Conservation (phyloP, 805 yeast genomes). For the Monosporozyma aquatica region DNA sequence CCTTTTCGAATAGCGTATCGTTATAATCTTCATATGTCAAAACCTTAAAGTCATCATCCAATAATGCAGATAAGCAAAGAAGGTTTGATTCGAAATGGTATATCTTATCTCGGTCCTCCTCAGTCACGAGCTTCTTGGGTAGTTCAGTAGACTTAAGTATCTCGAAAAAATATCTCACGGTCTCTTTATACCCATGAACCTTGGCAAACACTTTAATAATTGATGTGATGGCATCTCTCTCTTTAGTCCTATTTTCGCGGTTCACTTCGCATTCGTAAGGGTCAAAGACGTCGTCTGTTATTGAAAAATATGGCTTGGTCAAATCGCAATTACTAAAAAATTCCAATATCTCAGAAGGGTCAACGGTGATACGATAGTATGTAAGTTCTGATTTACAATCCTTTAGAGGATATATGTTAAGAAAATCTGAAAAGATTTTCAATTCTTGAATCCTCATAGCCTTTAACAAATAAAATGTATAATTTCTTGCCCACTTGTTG, state of each 20-base stretch:
- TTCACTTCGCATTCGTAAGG: neutral
- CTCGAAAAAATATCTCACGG: neutral
- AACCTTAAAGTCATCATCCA: too few species aligned
- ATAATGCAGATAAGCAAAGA: too few species aligned
- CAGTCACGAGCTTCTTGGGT: neutral
- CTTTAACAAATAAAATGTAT: neutral
- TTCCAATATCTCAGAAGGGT: neutral
- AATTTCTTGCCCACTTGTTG: neutral
- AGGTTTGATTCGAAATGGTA: too few species aligned
- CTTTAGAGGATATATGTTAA: neutral
- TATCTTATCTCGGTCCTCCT: neutral
- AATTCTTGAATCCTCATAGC: neutral
- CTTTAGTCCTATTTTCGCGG: neutral
- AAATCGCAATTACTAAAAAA: neutral
- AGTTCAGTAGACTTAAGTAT: neutral
- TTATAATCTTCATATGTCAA: too few species aligned
- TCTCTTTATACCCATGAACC: neutral
- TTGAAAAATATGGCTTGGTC: neutral
- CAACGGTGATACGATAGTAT: neutral
- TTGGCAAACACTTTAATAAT: neutral
- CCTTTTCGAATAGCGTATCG: too few species aligned
- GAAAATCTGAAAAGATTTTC: neutral
- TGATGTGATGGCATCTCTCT: neutral
- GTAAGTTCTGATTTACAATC: neutral
- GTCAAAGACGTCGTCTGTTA: neutral